Conservation (phyloP, 2,329 filamentous ascomycete species). For the Beauveria sp. region DNA sequence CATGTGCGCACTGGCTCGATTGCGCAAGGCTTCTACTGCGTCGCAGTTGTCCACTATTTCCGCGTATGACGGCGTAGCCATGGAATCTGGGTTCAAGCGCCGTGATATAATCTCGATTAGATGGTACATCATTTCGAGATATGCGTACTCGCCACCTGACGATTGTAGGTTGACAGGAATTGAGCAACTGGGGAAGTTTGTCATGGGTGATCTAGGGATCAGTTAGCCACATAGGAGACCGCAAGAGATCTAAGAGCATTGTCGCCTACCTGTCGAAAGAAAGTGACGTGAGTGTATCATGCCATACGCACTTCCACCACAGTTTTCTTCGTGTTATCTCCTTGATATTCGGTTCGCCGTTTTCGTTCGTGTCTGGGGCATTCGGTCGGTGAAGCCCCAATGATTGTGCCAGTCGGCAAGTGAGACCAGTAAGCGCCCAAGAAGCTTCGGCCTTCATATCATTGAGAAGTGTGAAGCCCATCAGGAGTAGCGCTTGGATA, state of each 20-base stretch:
- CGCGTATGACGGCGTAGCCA: slow-evolving; percentile 40
- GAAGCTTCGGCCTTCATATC: slow-evolving; percentile 65
- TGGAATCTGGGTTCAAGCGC: slow-evolving; percentile 47
- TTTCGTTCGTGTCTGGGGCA: slow-evolving; percentile 38
- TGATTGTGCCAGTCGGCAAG: slow-evolving; percentile 57
- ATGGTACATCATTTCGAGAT: slow-evolving; percentile 59
- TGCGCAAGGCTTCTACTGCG: slow-evolving; percentile 44
- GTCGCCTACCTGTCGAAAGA: slow-evolving; percentile 52
- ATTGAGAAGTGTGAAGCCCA: slow-evolving; percentile 56
- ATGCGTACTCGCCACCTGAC: slow-evolving; percentile 43
- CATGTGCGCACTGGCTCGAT: slow-evolving; percentile 42
- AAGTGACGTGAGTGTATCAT: slow-evolving; percentile 57
- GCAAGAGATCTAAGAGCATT: slow-evolving; percentile 4
- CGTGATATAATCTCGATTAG: slow-evolving; percentile 54
- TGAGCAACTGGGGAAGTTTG: slow-evolving; percentile 48
- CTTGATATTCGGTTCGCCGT: slow-evolving; percentile 38
- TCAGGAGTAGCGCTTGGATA: slow-evolving; percentile 55
- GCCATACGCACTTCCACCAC: slow-evolving; percentile 62
- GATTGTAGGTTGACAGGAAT: slow-evolving; percentile 39
- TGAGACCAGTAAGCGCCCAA: slow-evolving; percentile 57
- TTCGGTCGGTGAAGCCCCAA: slow-evolving; percentile 50
- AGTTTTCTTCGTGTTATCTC: slow-evolving; percentile 48
- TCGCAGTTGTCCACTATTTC: slow-evolving; percentile 52
- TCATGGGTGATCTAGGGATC: slow-evolving; percentile 48
- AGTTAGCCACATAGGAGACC: not conserved